These are phyloP conservation scores for Alternaria consortialis DNA, from an alignment of 2,329 filamentous ascomycete species.

Conservation along the genomic window DNA sequence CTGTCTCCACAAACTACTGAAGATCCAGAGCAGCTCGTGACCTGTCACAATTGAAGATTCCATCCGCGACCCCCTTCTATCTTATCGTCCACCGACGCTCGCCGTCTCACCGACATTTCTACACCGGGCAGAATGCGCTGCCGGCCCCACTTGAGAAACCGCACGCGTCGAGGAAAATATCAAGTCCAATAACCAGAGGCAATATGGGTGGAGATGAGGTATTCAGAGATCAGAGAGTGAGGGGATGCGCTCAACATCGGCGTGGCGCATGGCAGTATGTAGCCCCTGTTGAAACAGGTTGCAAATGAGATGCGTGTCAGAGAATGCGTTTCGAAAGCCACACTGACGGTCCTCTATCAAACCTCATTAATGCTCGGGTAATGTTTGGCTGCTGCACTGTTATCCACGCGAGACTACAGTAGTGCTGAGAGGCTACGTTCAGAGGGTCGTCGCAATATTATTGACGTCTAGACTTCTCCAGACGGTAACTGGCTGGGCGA, in stretches of 20 bases:
- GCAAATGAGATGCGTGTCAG: slow-evolving; percentile 31
- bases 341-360: slow-evolving; percentile 14
- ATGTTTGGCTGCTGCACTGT: slow-evolving; percentile 19
- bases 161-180: slow-evolving; percentile 16
- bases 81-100: slow-evolving; percentile 13
- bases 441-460: slow-evolving; percentile 8
- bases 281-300: slow-evolving; percentile 35
- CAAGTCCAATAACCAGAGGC: slow-evolving; percentile 28
- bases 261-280: slow-evolving; percentile 26
- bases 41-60: not conserved
- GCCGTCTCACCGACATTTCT: slow-evolving; percentile 46
- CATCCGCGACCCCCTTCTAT: slow-evolving; percentile 6
- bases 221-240: slow-evolving; percentile 14
- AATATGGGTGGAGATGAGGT: slow-evolving; percentile 36
- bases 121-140: slow-evolving; percentile 26
- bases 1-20: slow-evolving; percentile 18
- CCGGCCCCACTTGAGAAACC: slow-evolving; percentile 27
- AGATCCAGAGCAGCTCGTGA: slow-evolving; percentile 16
- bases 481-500: slow-evolving; percentile 9
- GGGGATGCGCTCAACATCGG: slow-evolving; percentile 30
- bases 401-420: slow-evolving; percentile 27
- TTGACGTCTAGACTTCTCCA: not conserved
- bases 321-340: slow-evolving; percentile 32
- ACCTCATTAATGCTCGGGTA: slow-evolving; percentile 19
- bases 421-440: slow-evolving; percentile 17